Base-by-base conservation (phyloP, 2,329 filamentous ascomycete genomes). In the Leptoxyphium fumago region DNA sequence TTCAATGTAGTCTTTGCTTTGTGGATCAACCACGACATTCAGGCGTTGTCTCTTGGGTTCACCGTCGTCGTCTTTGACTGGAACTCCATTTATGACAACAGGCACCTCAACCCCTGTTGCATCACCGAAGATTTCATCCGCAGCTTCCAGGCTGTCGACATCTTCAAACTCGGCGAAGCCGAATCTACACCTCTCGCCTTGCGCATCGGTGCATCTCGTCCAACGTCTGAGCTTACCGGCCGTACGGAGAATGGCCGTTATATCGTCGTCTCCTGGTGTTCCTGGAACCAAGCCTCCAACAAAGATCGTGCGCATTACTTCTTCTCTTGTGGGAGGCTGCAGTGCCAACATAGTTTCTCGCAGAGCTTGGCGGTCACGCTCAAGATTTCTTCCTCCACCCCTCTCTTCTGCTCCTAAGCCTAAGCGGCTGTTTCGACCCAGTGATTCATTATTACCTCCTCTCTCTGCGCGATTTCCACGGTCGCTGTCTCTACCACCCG, bases 131-230 rank as follows among this genome's bases (percentile, higher is more conserved):
- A 94, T 76, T 61, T 93, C 86, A 44, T 88, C 78, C 38, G 89
- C 91, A 39, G 81, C 81, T 61, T 82, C 79, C 52, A 98, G 71
- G 51, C 87, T 89, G 62, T 94, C 84, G 18, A 81, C 78, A 61
- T 96, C 88, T 50, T 94, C 89, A 63, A 84, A 98, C 64, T 95
- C 84, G 47, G 89, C 91, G 65, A 98, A 96, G 11, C 89, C 91
- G 69, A 96, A 96, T 50, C 80, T 82, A 64, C 82, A 80, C 45
- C 80, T 79, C 65, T 89, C 91, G 51, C 83, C 78, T 51, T 86
- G 80, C n/a, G 82, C 78, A 61, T 84, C 78, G 14, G 75, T 77
- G 29, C 79, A 81, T 47, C 85, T 72, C 50, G 88, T 87, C 87
- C 88, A 98, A 55, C 86, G 80, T 50, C 83, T 78, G 49, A 98